Conservation (phyloP, 1,284 basidiomycete genomes). For the Xanthoconium separans region DNA sequence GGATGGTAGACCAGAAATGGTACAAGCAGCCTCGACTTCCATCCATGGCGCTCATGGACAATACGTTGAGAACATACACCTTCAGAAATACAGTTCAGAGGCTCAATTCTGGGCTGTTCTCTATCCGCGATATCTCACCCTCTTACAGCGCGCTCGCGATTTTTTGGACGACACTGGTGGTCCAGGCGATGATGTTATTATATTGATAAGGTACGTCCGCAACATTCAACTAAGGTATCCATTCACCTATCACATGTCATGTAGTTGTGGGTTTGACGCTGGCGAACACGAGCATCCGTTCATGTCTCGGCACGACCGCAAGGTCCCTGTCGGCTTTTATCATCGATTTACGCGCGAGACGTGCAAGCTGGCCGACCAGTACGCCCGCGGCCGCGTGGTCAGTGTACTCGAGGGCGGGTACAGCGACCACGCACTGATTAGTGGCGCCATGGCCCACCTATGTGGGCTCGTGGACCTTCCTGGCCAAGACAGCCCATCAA, state of each 20-base stretch:
- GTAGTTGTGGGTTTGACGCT: constrained; percentile 88
- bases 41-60: constrained; percentile 86
- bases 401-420: constrained; percentile 82
- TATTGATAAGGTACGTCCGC: constrained; percentile 77
- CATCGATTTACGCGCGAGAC: constrained; percentile 80
- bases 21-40: constrained; percentile 84
- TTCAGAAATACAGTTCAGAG: constrained; percentile 74
- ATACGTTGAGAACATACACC: constrained; percentile 89
- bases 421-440: constrained; percentile 83
- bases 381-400: constrained; percentile 72
- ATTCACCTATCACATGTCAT: not conserved
- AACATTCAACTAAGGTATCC: not conserved
- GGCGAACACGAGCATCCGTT: constrained; percentile 88
- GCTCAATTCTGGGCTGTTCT: constrained; percentile 77
- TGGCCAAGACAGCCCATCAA: not conserved
- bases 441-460: constrained; percentile 80
- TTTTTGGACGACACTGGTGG: constrained; percentile 74
- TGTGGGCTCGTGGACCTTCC: constrained; percentile 55
- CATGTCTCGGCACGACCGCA: constrained; percentile 93
- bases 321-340: constrained; percentile 88
- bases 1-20: constrained; percentile 77
- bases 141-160: constrained; percentile 71
- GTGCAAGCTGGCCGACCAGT: constrained; percentile 62
- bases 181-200: constrained; percentile 66
- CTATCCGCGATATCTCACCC: constrained; percentile 58